Percentiles rank a stretch among this genome's conserved stretches.
Conservation (phyloP, 345 rosid genomes). For the Pseudoturritis turrita region DNA sequence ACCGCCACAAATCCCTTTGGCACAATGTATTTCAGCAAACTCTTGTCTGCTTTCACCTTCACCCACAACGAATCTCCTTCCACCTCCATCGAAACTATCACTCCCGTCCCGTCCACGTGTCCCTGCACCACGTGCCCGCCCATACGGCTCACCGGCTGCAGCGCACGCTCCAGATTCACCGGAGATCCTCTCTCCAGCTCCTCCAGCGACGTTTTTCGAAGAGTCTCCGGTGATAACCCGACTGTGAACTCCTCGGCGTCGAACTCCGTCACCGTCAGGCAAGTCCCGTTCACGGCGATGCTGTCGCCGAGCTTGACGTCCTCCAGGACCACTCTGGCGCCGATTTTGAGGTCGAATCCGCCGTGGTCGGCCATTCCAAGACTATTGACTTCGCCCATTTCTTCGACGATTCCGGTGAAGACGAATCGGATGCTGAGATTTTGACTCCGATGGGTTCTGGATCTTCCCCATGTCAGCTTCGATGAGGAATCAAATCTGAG, state of each 20-base stretch:
- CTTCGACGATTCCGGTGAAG: slow-evolving; percentile 89
- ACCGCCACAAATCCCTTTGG: slow-evolving; percentile 87
- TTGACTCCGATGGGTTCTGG: slow-evolving; percentile 9
- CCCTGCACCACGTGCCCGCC: slow-evolving; percentile 97
- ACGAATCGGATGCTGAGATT: slow-evolving; percentile 41
- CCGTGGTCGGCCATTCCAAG: slow-evolving; percentile 52
- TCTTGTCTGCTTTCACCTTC: slow-evolving; percentile 55
- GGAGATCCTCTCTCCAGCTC: slow-evolving; percentile 63
- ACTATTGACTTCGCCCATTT: slow-evolving; percentile 59
- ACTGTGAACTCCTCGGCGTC: slow-evolving; percentile 55
- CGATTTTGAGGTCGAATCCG: slow-evolving; percentile 62
- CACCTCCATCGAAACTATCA: slow-evolving; percentile 51
- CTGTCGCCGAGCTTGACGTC: slow-evolving; percentile 79
- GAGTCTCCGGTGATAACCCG: slow-evolving; percentile 74
- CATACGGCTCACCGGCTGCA: slow-evolving; percentile 69
- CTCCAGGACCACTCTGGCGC: slow-evolving; percentile 54
- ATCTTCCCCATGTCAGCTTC: slow-evolving; percentile 18
- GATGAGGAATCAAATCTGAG: slow-evolving; percentile 28
- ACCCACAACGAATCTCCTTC: slow-evolving; percentile 88
- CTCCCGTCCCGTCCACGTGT: slow-evolving; percentile 89
- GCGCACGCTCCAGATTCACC: slow-evolving; percentile 87
- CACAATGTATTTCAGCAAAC: slow-evolving; percentile 59
- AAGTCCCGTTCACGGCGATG: slow-evolving; percentile 81
- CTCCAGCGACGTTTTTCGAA: slow-evolving; percentile 64
- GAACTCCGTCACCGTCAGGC: slow-evolving; percentile 77